phyloP scores from a whole-genome alignment of 2,329 filamentous ascomycete species.

The Colletotrichum sp. region DNA sequence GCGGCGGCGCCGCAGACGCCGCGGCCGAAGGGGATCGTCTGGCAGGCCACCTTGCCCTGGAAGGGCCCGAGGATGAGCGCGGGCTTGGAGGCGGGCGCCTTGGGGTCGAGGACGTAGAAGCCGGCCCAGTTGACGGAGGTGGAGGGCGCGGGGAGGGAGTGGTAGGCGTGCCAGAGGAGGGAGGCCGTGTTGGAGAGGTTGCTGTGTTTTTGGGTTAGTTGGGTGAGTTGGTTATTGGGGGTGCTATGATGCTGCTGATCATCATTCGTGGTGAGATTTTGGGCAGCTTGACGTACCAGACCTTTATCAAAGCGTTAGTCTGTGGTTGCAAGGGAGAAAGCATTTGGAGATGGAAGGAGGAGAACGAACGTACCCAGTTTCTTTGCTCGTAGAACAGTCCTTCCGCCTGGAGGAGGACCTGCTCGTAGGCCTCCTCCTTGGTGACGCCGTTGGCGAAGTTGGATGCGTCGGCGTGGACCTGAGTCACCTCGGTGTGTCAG shows the following conservation, averaged over 20 bases:
- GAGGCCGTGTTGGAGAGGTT: constrained; percentile 80
- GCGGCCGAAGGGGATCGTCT: constrained; percentile 74
- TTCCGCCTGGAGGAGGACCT: constrained; percentile 73
- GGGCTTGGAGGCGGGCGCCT: constrained; percentile 31
- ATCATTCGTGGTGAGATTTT: background rate
- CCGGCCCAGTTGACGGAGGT: constrained; percentile 80
- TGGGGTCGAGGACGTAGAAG: constrained; percentile 73
- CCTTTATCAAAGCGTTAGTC: constrained; percentile 31
- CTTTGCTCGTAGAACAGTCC: constrained; percentile 74
- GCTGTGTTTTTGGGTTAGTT: constrained; percentile 41
- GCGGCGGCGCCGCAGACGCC: constrained; percentile 81
- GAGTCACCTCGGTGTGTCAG: background rate
- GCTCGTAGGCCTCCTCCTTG: constrained; percentile 76
- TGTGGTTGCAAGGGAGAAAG: background rate
- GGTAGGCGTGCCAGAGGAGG: constrained; percentile 80
- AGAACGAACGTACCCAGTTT: constrained; percentile 72
- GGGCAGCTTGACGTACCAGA: constrained; percentile 38
- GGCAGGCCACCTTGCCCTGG: constrained; percentile 81
- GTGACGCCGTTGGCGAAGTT: constrained; percentile 71
- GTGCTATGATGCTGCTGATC: background rate
- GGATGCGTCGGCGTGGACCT: constrained; percentile 82
- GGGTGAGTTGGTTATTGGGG: background rate
- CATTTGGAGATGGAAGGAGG: background rate
- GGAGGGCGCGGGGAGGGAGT: constrained; percentile 71
- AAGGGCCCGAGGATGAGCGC: constrained; percentile 81